phyloP scores from a whole-genome alignment of 257 asterid species.

The Scutellaria barbata region DNA sequence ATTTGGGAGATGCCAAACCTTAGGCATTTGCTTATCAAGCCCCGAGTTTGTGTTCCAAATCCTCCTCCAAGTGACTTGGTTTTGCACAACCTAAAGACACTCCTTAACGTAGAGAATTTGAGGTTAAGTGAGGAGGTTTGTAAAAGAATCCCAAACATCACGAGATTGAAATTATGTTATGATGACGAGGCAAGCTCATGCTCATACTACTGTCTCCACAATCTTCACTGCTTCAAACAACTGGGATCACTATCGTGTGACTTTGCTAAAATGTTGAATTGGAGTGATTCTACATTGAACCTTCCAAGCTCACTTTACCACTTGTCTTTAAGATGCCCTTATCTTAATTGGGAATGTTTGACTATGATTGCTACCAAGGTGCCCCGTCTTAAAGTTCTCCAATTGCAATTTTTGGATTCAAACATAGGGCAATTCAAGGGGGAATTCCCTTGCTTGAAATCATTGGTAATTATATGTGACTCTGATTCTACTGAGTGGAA shows the following conservation, averaged over 20 bases:
- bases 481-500: background rate
- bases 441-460: background rate
- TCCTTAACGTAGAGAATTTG: background rate
- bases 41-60: too few species aligned
- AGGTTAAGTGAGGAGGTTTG: slow-evolving; percentile 1
- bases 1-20: slow-evolving; percentile 26
- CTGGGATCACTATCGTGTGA: background rate
- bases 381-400: slow-evolving; percentile 23
- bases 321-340: background rate
- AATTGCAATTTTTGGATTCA: background rate
- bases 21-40: background rate
- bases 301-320: background rate
- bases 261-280: too few species aligned
- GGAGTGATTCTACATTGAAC: background rate
- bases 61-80: background rate
- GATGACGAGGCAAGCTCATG: background rate
- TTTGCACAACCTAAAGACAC: slow-evolving; percentile 3
- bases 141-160: slow-evolving; percentile 18
- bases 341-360: background rate
- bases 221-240: background rate
- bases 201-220: background rate
- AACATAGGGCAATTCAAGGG: background rate
- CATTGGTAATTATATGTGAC: background rate
- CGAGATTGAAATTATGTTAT: background rate
- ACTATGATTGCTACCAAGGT: background rate